Percentiles rank a stretch among this genome's conserved stretches.
These are phyloP conservation scores for Madurella fahalii DNA, from an alignment of 2,329 filamentous ascomycete species.

Conservation along the genomic window DNA sequence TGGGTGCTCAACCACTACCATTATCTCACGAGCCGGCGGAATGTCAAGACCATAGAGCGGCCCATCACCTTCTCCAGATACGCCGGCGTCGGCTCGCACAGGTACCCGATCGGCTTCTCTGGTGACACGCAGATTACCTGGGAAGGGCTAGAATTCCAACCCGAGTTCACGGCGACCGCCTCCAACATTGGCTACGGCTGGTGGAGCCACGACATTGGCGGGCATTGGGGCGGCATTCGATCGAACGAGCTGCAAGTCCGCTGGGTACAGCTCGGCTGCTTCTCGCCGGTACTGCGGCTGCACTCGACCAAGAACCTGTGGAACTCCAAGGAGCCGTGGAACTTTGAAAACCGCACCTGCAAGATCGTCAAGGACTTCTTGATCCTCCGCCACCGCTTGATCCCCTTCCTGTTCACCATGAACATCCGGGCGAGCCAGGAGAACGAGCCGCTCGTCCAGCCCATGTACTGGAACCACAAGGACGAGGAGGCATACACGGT, in stretches of 20 bases:
- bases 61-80: constrained; percentile 58
- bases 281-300: constrained; percentile 57
- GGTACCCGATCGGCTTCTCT: constrained; percentile 62
- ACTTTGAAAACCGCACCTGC: constrained; percentile 44
- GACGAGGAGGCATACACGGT: constrained; percentile 49
- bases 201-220: constrained; percentile 68
- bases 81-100: constrained; percentile 58
- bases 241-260: constrained; percentile 56
- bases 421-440: constrained; percentile 44
- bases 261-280: constrained; percentile 60
- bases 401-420: constrained; percentile 59
- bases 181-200: constrained; percentile 65
- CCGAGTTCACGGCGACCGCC: constrained; percentile 62
- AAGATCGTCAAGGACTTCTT: constrained; percentile 47
- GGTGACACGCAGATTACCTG: constrained; percentile 58
- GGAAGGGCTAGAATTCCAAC: constrained; percentile 59
- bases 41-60: constrained; percentile 32
- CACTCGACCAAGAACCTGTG: constrained; percentile 57
- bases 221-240: constrained; percentile 52
- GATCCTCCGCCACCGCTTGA: constrained; percentile 52
- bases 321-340: constrained; percentile 61
- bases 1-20: constrained; percentile 65
- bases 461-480: constrained; percentile 60
- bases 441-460: constrained; percentile 52
- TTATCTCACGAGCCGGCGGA: constrained; percentile 49